These are phyloP conservation scores for Plasmodium relictum DNA, from an alignment of 169 alveolate genomes.

Conservation along the genomic window DNA sequence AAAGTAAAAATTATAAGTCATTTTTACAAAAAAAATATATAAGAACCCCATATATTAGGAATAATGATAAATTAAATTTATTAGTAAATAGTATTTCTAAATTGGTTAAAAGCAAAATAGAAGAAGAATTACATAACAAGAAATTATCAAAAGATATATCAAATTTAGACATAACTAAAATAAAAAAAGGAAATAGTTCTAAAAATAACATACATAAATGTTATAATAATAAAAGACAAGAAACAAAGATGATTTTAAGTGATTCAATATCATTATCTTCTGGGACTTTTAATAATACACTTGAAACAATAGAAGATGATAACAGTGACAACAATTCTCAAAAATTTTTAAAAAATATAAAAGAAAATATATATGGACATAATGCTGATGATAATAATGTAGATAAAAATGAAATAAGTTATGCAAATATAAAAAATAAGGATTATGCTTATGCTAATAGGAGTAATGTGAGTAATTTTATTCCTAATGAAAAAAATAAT, in stretches of 20 bases:
- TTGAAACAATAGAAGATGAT: conserved; percentile 21
- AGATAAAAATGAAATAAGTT: conserved; percentile 1
- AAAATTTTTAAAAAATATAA: neutral
- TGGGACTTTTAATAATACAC: conserved; percentile 20
- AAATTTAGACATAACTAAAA: conserved; percentile 69
- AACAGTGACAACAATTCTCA: neutral
- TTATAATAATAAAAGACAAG: conserved; percentile 54
- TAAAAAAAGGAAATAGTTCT: conserved; percentile 22
- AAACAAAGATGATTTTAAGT: conserved; percentile 39
- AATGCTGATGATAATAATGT: neutral
- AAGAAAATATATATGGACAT: neutral
- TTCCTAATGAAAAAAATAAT: neutral
- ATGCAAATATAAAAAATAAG: conserved; percentile 1
- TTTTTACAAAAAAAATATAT: neutral
- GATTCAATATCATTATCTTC: conserved; percentile 42
- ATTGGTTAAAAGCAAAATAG: conserved; percentile 56
- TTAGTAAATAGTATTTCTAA: conserved; percentile 63
- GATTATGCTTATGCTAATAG: neutral
- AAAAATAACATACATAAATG: neutral
- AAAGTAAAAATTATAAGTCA: neutral
- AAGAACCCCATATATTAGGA: neutral
- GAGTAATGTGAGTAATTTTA: neutral
- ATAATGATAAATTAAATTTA: conserved; percentile 21
- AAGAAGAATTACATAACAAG: conserved; percentile 48
- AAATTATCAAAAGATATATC: conserved; percentile 62